Evolutionary conservation across 75 land plant genomes (phyloP), one percentile per base, ranked within the genome.

Genomic region (Adiantum capillusveneris): DNA sequence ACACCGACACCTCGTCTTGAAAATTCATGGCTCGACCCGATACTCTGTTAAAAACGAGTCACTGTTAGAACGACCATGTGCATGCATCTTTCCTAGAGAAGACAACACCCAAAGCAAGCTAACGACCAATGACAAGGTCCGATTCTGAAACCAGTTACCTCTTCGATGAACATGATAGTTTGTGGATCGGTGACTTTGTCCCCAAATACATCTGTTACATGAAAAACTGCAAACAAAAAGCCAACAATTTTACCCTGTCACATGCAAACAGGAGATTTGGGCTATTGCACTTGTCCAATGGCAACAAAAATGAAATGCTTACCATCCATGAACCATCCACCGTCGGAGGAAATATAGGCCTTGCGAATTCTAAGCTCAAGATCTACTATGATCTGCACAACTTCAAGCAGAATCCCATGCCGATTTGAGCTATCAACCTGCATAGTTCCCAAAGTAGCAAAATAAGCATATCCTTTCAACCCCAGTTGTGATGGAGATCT

Each of bases 281-380:
- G 3, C 37, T 34, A 34, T 12, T 34, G 31, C 27, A 19, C n/a
- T 13, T 29, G 19, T 20, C 19, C 9, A 22, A 54, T 29, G 34
- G 16, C 34, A 7, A 60, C 42, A 29, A 29, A 63, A 37, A 27
- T 25, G 31, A 2, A 63, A 6, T n/a, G 9, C 20, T 14, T 59
- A 81, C 80, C 83, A 68, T 76, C 80, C 83, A 81, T 81, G 63
- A 76, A 81, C 83, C 83, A 81, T 30, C 75, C 76, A 26, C 63
- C 83, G 60, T 81, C 83, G 21, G 67, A 81, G 17, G 80, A 76
- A 44, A 81, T 66, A 61, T 72, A 76, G 58, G 76, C 39, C 50
- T 81, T 81, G 17, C 60, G 29, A 36, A 81, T 81, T 20, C 44
- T 65, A 30, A 81, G 76, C 28, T 81, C 70, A 66, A 81, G 25